These are phyloP conservation scores for Suaeda aralocaspica DNA, from an alignment of 148 eudicot species.

Conservation along the genomic window DNA sequence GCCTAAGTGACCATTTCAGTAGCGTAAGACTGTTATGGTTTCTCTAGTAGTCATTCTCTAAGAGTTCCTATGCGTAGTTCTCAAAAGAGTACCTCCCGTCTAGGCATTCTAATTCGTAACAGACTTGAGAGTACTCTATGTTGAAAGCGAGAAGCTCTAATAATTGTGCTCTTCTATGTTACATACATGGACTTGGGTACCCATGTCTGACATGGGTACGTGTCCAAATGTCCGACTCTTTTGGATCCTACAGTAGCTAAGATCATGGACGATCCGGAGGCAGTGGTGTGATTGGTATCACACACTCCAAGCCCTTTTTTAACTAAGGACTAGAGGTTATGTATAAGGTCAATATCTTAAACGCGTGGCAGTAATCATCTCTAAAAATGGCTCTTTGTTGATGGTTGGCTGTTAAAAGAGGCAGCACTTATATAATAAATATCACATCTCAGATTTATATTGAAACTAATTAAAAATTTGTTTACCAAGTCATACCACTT, in stretches of 20 bases:
- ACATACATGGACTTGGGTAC: too few species aligned
- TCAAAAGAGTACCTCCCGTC: background rate
- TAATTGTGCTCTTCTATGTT: too few species aligned
- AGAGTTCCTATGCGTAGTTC: background rate
- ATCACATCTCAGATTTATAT: background rate
- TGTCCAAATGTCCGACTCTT: too few species aligned
- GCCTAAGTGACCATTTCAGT: background rate
- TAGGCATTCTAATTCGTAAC: background rate
- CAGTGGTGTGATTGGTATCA: constrained; percentile 2
- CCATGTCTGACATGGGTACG: too few species aligned
- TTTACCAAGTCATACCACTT: too few species aligned
- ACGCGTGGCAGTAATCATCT: background rate
- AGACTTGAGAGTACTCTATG: too few species aligned
- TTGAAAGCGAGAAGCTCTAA: too few species aligned
- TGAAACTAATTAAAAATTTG: background rate
- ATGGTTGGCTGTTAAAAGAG: background rate
- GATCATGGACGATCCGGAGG: background rate
- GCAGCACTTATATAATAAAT: background rate
- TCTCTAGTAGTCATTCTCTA: background rate
- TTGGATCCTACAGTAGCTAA: background rate
- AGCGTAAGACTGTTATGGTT: background rate
- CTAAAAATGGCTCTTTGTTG: background rate
- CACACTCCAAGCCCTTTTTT: background rate
- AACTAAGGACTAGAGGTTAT: background rate
- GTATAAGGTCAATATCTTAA: background rate